These are phyloP conservation scores for Colletotrichum incanum DNA, from an alignment of 2,329 filamentous ascomycete species.

Conservation along the genomic window DNA sequence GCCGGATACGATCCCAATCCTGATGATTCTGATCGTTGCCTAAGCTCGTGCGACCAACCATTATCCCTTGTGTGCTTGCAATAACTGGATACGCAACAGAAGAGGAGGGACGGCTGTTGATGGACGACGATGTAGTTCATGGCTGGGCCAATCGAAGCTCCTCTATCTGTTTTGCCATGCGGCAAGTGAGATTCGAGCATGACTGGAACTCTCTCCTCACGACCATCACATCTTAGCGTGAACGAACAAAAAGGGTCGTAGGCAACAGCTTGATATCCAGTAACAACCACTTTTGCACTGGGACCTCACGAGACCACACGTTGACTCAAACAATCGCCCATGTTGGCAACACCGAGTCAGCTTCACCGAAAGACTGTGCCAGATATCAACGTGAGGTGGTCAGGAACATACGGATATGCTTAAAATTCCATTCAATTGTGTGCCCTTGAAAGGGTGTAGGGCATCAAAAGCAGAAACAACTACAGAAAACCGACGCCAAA, in stretches of 20 bases:
- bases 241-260: background rate
- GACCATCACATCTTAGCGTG: background rate
- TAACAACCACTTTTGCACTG: background rate
- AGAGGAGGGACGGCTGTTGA: too few relatives aligned
- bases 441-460: background rate
- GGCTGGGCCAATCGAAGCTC: too few relatives aligned
- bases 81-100: too few relatives aligned
- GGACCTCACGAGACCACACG: background rate
- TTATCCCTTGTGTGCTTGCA: too few relatives aligned
- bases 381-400: too few relatives aligned
- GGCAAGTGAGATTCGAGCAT: background rate
- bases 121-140: too few relatives aligned
- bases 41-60: too few relatives aligned
- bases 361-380: background rate
- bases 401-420: too few relatives aligned
- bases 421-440: slow-evolving; percentile 1
- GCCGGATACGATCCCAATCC: too few relatives aligned
- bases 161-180: background rate
- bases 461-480: background rate
- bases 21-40: too few relatives aligned
- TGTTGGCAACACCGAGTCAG: background rate
- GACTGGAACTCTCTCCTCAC: background rate
- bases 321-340: background rate
- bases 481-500: slow-evolving; percentile 24
- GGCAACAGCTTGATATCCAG: background rate